Base-by-base conservation (phyloP, 352 stramenopile species). In the Globisporangium uncinulatum region DNA sequence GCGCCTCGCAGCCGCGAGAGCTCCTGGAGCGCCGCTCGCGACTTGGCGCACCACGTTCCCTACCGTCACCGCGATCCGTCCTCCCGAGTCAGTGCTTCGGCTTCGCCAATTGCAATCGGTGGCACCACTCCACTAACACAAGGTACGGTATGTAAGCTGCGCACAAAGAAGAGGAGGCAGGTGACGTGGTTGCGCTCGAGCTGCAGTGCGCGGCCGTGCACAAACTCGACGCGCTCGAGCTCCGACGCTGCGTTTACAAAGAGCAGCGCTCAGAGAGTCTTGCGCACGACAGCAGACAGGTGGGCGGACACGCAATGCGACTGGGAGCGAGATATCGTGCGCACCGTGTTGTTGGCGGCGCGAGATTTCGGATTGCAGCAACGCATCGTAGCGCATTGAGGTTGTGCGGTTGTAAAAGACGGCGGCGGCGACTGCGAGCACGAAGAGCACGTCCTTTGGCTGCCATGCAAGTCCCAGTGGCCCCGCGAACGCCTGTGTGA, bases 121-220 rank as follows among this genome's bases (percentile, higher is more conserved):
- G 11, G 42, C n/a, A 13, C 13, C 14, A 47, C 24, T 29, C 24
- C 24, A 29, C 2, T 29, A 29, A 46, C 14, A 7, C 15, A 20
- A 14, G 42, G 10, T 0, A 14, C 45, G 36, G 46, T 3, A 37
- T 21, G 4, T 13, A 29, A 17, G 32, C 7, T 9, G 15, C 31
- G 15, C 73, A 92, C 82, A 44, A 92, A 92, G 70, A 92, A 92
- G n/a, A 92, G 63, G 19, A 89, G 62, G 36, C 79, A 82, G 0
- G 76, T 88, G 44, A 89, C 69, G 66, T 80, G 81, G 65, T 88
- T 84, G 54, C 62, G 24, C 44, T 74, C 59, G 13, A 92, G 60
- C 31, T 82, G 61, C 21, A 89, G 50, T 0, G 65, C 56, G 14
- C 64, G 36, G n/a, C 78, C 78, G n/a, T 84, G 65, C 43, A 88